These are phyloP conservation scores for Lyophyllum atratum DNA, from an alignment of 768 basidiomycete genomes.

Conservation along the genomic window DNA sequence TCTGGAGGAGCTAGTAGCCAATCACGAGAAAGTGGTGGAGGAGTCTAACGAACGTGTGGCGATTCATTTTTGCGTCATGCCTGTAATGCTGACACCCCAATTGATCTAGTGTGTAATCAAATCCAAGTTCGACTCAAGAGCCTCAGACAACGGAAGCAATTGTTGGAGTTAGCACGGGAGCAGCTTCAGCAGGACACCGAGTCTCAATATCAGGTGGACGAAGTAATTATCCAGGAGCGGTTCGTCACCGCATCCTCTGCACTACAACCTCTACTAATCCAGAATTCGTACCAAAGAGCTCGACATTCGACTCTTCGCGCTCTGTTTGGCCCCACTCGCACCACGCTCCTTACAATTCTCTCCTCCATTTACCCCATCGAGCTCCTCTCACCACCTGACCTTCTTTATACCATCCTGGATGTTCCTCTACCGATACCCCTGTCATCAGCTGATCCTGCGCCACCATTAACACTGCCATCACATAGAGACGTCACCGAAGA, in stretches of 20 bases:
- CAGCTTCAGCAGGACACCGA: conserved; percentile 34
- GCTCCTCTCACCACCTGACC: conserved; percentile 75
- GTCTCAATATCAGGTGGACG: conserved; percentile 26
- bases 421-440: conserved; percentile 91
- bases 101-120: conserved; percentile 29
- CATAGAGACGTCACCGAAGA: conserved; percentile 82
- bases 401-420: conserved; percentile 86
- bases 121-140: conserved; percentile 34
- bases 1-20: conserved; percentile 49
- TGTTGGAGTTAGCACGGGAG: conserved; percentile 44
- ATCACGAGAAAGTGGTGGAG: conserved; percentile 42
- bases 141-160: conserved; percentile 46
- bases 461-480: conserved; percentile 69
- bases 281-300: conserved; percentile 36
- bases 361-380: conserved; percentile 88
- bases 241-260: conserved; percentile 13
- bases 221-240: conserved; percentile 41
- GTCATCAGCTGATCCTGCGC: conserved; percentile 74
- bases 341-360: conserved; percentile 67
- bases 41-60: conserved; percentile 48
- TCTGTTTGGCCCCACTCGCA: conserved; percentile 54
- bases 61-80: not conserved
- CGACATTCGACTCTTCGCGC: conserved; percentile 48
- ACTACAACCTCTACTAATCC: conserved; percentile 17
- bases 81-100: conserved; percentile 7